Conservation (phyloP, 75 land plant species). For the Azolla pinnata region DNA sequence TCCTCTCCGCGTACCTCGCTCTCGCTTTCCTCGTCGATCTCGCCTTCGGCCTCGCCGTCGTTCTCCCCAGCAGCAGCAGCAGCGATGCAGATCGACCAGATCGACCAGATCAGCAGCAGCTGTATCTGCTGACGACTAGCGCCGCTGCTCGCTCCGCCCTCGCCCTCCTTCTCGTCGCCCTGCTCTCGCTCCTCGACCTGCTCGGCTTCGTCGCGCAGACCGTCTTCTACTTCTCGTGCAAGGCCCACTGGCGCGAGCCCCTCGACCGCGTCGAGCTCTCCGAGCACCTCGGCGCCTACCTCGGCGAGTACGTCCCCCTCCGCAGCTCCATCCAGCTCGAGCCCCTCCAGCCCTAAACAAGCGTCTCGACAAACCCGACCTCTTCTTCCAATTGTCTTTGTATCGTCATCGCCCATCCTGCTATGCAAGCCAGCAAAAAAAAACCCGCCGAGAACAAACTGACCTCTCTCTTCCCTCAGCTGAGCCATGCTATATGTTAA, state of each 20-base stretch:
- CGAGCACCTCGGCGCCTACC: conserved; percentile 66
- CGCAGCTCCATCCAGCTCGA: conserved; percentile 45
- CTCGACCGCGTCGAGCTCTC: conserved; percentile 60
- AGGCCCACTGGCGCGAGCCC: conserved; percentile 68
- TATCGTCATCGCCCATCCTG: too few relatives aligned
- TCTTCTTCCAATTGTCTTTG: too few relatives aligned
- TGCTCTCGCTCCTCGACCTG: conserved; percentile 19
- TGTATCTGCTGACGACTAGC: too few relatives aligned
- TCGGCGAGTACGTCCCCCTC: conserved; percentile 68
- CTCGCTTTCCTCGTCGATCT: background rate
- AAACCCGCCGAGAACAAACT: too few relatives aligned
- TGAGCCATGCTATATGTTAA: too few relatives aligned
- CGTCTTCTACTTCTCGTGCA: conserved; percentile 75
- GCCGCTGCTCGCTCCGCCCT: too few relatives aligned
- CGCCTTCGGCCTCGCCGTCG: conserved; percentile 21
- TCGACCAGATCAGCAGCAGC: too few relatives aligned
- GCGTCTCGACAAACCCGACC: too few relatives aligned
- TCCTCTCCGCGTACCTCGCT: conserved; percentile 21
- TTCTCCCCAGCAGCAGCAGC: conserved; percentile 8
- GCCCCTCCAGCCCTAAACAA: background rate
- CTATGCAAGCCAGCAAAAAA: too few relatives aligned
- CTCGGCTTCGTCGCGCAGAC: conserved; percentile 51
- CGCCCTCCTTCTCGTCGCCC: background rate
- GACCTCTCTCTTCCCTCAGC: too few relatives aligned
- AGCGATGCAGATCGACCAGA: too few relatives aligned